Conservation (phyloP, 768 basidiomycete species). For the Podaxis carcinomalis region DNA sequence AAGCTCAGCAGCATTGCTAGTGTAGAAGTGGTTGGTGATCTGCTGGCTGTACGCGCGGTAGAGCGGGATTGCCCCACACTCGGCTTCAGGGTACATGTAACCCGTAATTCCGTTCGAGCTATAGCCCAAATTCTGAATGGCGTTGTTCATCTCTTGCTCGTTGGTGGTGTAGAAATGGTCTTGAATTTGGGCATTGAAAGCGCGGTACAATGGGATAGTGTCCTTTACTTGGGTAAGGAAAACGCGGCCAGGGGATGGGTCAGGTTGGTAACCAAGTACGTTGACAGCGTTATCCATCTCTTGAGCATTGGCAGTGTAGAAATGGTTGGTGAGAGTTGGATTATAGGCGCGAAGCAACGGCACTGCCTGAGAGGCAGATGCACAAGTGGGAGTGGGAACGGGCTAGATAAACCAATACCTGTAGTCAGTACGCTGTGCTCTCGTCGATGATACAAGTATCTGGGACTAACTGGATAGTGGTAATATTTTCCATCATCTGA, state of each 20-base stretch:
- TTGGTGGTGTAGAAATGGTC: constrained; percentile 14
- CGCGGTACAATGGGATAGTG: constrained; percentile 11
- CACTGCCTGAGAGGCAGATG: neutral
- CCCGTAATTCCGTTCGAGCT: constrained; percentile 3
- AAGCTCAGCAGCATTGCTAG: neutral
- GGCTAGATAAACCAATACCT: neutral
- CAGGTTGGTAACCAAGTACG: neutral
- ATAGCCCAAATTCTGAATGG: neutral
- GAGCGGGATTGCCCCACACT: constrained; percentile 12
- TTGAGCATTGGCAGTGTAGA: constrained; percentile 9
- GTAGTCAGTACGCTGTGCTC: neutral
- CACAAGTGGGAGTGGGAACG: neutral
- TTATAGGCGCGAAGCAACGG: neutral
- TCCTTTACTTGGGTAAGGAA: constrained; percentile 3
- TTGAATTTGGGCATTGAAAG: neutral
- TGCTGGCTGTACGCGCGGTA: constrained; percentile 5
- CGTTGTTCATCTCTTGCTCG: constrained; percentile 7
- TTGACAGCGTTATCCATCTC: constrained; percentile 2
- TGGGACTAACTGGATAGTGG: neutral
- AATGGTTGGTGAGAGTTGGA: constrained; percentile 3
- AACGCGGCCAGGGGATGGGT: constrained; percentile 1
- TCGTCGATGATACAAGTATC: neutral
- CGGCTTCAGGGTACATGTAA: constrained; percentile 7
- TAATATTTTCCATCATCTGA: neutral
- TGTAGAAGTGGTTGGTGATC: constrained; percentile 11